Base-by-base conservation (phyloP, 495 filamentous ascomycete species). In the Talaromyces borbonicus region DNA sequence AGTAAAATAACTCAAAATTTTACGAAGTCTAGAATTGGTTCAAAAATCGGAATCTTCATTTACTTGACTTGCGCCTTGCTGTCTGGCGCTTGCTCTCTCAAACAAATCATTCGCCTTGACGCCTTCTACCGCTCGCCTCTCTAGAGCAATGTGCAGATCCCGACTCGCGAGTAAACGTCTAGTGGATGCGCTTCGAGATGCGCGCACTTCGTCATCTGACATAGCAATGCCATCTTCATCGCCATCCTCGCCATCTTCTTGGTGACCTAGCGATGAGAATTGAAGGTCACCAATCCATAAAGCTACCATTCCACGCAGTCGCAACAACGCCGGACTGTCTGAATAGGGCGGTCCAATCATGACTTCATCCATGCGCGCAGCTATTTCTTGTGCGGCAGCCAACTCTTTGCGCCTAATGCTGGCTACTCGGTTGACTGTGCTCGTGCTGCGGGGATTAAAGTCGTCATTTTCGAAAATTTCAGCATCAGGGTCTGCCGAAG, bases 271-370 rank as follows among this genome's bases (percentile, higher is more conserved):
- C 2, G 56, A 61, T 2, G 58, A 62, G 5, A 68, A 43, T 18
- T 66, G 56, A 35, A 90, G 56, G 51, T 90, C 84, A 2, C 63
- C 76, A 18, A 85, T 65, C 73, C 81, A 90, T 22, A 85, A 59
- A 8, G 69, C 75, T 6, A 86, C 62, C 75, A 84, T 85, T 7
- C 68, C 84, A 33, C 81, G 63, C 8, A 89, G 61, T 44, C 77
- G 60, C 26, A 83, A 64, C 41, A 92, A 56, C 39, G 70, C 68
- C 8, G 65, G 48, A 33, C 74, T 73, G 35, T 77, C 71, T 1
- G 74, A 77, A 54, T 78, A 88, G 1, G 85, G 84, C 24, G 74
- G 69, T 19, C 75, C 78, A 26, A 69, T 66, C 53, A 88, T 66
- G 6, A 83, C 51, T 24, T 73, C 64, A 55, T 86, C 81, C 64